Base-by-base conservation (phyloP, 331 rosid genomes). In the Quercus tomentella region DNA sequence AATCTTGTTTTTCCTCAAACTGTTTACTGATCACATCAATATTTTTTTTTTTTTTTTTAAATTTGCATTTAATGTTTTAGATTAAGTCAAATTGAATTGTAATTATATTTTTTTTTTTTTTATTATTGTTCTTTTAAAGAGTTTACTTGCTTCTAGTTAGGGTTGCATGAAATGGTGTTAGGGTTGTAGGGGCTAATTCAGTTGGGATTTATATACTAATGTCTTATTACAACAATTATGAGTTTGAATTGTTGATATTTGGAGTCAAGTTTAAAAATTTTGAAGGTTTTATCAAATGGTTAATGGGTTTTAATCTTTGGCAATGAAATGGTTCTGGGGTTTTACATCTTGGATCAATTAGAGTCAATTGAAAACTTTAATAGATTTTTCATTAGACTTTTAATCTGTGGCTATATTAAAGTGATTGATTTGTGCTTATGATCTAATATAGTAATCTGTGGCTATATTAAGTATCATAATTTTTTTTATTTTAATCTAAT, bases 261-360 rank as follows among this genome's bases (percentile, higher is more conserved):
- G 62, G 22, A 25, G 35, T 15, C 55, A 70, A 63, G 43, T 56
- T 7, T 22, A 52, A 55, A 49, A 17, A 7, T 28, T 61, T 17
- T 2, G 8, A 21, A 45, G 54, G 71, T 56, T 76, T 65, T n/a
- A 21, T 33, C 23, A 25, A 45, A 16, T 49, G 55, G 55, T 12
- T 49, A 4, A 49, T 49, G 66, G 67, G 68, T 41, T 20, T 41
- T 41, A 10, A 41, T 41, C 49, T 9, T 21, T 20, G 58, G 76
- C 35, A 23, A 54, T 30, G 62, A 49, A 57, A 56, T 73, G 68
- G 37, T 56, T 63, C 45, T 72, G 61, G 82, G 86, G 79, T 77
- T 56, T 73, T 28, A 14, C 4, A n/a, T 37, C 41, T 79, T 77
- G 78, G 58, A 2, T 41, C 55, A 74, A 23, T 5, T 49, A 63